Base-by-base conservation (phyloP, 2,329 filamentous ascomycete species). In the Penicillium sp. region DNA sequence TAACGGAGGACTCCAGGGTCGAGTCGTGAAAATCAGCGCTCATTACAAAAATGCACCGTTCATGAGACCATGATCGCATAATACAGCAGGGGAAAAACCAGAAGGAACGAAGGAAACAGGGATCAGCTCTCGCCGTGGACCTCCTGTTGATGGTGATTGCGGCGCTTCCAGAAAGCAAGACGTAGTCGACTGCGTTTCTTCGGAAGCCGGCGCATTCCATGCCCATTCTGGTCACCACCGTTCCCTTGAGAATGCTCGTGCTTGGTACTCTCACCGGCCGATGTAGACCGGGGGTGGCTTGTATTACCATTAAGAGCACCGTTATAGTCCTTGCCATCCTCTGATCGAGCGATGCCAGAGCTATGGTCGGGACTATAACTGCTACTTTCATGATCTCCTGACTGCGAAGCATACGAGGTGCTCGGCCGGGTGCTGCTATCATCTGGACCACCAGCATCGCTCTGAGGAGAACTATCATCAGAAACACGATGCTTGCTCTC, bases 81-180 rank as follows among this genome's bases (percentile, higher is more conserved):
- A 64, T 61, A 61, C 44, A 54, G 26, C 50, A 35, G 59, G 47
- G 50, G 47, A 55, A 49, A 10, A 22, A 42, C 19, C 39, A 42
- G 39, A n/a, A 55, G 57, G 58, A 44, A 52, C 19, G 52, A 21
- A 52, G 53, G 52, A 44, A 37, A 37, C 44, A 47, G 27, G 45
- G 13, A 49, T 71, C 65, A 73, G n/a, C 65, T 68, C 54, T 72
- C 71, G 35, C 71, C 70, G 26, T 67, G 67, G 39, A 73, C 61
- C 52, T 73, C 71, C 19, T 68, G 66, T 26, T 70, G 67, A 50
- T 71, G 64, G 52, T 74, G 67, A 24, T 64, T 63, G 52, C 70
- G 71, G 46, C 74, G 73, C 52, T 72, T 74, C 75, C 75, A 77
- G 47, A 77, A 77, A 31, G 75, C 75, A 53, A 77, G 65, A 39